Conservation (phyloP, 176 grass and related monocot genomes). For the Eragrostis curvula region DNA sequence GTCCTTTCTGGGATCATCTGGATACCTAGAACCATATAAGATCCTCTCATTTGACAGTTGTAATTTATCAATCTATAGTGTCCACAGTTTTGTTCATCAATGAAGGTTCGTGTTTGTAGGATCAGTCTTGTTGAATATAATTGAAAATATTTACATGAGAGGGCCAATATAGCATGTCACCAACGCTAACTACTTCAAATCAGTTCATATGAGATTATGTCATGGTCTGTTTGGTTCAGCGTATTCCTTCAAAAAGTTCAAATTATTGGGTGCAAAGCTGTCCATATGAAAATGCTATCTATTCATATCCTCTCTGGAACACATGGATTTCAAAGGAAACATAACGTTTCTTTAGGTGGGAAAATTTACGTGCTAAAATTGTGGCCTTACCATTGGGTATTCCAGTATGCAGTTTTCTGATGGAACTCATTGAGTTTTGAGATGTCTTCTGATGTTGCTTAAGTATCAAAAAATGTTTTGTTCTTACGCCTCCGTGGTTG, state of each 20-base stretch:
- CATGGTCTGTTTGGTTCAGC: conserved; percentile 6
- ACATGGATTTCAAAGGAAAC: not conserved
- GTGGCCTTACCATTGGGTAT: not conserved
- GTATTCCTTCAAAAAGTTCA: not conserved
- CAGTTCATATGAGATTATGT: not conserved
- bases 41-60: not conserved
- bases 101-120: not conserved
- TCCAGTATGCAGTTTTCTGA: not conserved
- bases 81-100: conserved; percentile 2
- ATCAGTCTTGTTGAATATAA: conserved; percentile 28
- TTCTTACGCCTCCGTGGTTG: conserved; percentile 2
- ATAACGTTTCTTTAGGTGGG: not conserved
- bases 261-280: conserved; percentile 14
- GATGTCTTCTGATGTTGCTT: not conserved
- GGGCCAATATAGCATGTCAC: conserved; percentile 9
- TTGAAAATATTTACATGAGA: conserved; percentile 1
- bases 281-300: not conserved
- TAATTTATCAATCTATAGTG: conserved; percentile 1
- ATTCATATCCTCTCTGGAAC: not conserved
- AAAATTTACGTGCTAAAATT: not conserved
- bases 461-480: not conserved
- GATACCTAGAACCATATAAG: conserved; percentile 1
- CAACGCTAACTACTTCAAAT: conserved; percentile 3
- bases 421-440: not conserved
- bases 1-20: conserved; percentile 19